Percentiles rank a stretch among this genome's conserved stretches.
These are phyloP conservation scores for Saccharomycopsis phalli DNA, from an alignment of 1,139 yeast species.

Conservation along the genomic window DNA sequence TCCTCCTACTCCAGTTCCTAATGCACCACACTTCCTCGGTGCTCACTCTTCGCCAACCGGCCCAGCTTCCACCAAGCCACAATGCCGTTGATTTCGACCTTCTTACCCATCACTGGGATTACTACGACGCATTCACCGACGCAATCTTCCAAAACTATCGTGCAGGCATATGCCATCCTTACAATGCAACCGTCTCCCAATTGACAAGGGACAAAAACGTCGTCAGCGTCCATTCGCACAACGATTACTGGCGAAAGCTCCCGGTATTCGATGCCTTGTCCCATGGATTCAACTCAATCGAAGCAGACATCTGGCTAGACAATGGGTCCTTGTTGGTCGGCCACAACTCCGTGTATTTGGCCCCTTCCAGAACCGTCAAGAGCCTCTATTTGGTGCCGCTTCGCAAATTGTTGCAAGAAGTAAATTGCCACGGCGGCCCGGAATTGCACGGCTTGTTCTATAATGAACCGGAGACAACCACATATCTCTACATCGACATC, in stretches of 20 bases:
- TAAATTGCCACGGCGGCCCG: conserved; percentile 28
- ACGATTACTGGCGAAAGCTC: conserved; percentile 60
- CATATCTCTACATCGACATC: conserved; percentile 40
- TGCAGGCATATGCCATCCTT: conserved; percentile 14
- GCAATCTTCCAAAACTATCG: conserved; percentile 9
- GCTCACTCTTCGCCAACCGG: neutral
- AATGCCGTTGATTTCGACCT: neutral
- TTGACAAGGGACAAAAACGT: conserved; percentile 43
- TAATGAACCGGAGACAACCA: conserved; percentile 32
- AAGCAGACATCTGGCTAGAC: conserved; percentile 63
- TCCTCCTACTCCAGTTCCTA: conserved; percentile 7
- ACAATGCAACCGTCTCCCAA: conserved; percentile 16
- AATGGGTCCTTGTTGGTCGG: conserved; percentile 49
- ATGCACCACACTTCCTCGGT: conserved; percentile 6
- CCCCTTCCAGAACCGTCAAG: conserved; percentile 37
- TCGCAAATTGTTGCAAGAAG: conserved; percentile 37
- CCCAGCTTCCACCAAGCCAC: neutral
- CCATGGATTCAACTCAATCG: conserved; percentile 53
- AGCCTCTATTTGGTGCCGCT: conserved; percentile 49
- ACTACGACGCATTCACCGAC: conserved; percentile 5
- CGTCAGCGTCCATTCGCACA: conserved; percentile 59
- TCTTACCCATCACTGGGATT: neutral
- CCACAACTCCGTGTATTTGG: conserved; percentile 45
- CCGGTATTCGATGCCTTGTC: conserved; percentile 59
- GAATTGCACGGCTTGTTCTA: conserved; percentile 35